phyloP scores from a whole-genome alignment of 2,329 filamentous ascomycete species.

The Colletotrichum sidae region DNA sequence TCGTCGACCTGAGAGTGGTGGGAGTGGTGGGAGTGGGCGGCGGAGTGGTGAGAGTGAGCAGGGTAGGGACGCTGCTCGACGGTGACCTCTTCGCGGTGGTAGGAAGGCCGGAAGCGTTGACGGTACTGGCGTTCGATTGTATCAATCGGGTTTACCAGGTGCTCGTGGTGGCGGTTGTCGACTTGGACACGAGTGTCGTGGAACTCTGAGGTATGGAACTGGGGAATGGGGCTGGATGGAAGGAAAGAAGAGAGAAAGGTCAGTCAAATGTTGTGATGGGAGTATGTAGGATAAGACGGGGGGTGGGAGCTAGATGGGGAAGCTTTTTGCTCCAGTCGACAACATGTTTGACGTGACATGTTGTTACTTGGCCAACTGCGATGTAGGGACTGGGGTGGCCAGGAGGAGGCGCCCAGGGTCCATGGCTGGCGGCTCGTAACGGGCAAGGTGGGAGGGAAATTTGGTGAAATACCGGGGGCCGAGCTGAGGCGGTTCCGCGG shows the following conservation, averaged over 20 bases:
- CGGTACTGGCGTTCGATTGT: slow-evolving; percentile 75
- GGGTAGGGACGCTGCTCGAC: slow-evolving; percentile 45
- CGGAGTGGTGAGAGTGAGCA: slow-evolving; percentile 48
- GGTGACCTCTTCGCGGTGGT: slow-evolving; percentile 52
- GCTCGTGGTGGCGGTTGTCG: slow-evolving; percentile 62
- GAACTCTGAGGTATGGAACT: slow-evolving; percentile 57
- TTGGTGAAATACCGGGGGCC: slow-evolving; percentile 34
- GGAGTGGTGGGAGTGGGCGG: slow-evolving; percentile 57
- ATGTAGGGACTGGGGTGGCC: slow-evolving; percentile 23
- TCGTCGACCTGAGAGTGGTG: slow-evolving; percentile 53
- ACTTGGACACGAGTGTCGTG: slow-evolving; percentile 75
- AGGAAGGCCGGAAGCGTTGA: slow-evolving; percentile 67
- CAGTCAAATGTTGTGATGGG: slow-evolving; percentile 42
- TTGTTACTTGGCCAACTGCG: slow-evolving; percentile 39
- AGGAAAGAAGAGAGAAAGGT: slow-evolving; percentile 39
- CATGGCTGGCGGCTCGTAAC: slow-evolving; percentile 36
- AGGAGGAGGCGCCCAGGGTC: slow-evolving; percentile 36
- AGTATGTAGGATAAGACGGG: slow-evolving; percentile 4
- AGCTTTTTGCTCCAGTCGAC: slow-evolving; percentile 32
- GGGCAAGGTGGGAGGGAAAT: slow-evolving; percentile 31
- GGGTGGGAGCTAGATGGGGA: slow-evolving; percentile 32
- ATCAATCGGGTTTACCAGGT: slow-evolving; percentile 67
- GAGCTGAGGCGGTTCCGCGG: slow-evolving; percentile 30
- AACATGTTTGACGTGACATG: slow-evolving; percentile 34
- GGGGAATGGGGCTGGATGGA: slow-evolving; percentile 36